Percentiles rank a stretch among this genome's conserved stretches.
Conservation (phyloP, 495 filamentous ascomycete genomes). For the Talaromyces nanjingensis region DNA sequence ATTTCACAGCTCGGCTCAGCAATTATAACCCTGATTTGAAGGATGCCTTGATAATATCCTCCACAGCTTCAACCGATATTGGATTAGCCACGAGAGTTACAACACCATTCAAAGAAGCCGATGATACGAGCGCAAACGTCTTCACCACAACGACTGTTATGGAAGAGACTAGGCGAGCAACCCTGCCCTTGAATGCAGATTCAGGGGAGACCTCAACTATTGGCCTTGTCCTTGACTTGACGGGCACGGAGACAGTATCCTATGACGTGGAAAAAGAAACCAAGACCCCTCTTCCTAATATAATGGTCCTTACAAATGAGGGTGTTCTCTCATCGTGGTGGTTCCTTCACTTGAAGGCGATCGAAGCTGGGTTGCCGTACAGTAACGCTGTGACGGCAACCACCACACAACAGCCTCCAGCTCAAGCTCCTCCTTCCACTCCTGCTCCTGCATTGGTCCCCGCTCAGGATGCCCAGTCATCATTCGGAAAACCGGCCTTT, state of each 20-base stretch:
- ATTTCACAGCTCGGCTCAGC: conserved; percentile 65
- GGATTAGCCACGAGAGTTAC: conserved; percentile 64
- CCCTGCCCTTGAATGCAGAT: conserved; percentile 66
- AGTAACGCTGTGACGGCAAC: conserved; percentile 50
- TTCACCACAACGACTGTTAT: conserved; percentile 68
- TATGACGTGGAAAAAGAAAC: conserved; percentile 67
- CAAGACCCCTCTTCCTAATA: conserved; percentile 77
- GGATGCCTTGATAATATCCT: conserved; percentile 74
- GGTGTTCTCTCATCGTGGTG: conserved; percentile 84
- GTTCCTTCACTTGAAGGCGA: conserved; percentile 80
- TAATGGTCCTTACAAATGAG: conserved; percentile 84
- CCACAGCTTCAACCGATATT: conserved; percentile 71
- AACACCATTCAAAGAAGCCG: conserved; percentile 55
- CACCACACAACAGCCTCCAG: conserved; percentile 20
- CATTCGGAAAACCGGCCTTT: conserved; percentile 37
- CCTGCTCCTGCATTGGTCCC: conserved; percentile 17
- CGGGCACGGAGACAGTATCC: conserved; percentile 66
- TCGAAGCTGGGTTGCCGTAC: conserved; percentile 66
- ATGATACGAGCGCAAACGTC: conserved; percentile 50
- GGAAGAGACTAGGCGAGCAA: conserved; percentile 72
- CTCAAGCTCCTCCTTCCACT: conserved; percentile 18
- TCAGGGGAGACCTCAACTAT: conserved; percentile 70
- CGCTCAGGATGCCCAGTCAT: conserved; percentile 20
- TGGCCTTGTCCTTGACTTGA: conserved; percentile 76
- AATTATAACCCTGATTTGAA: conserved; percentile 71